Evolutionary conservation across 768 basidiomycete species (phyloP), one percentile per base, ranked within the genome.

Genomic region (Lyophyllum shimeji): DNA sequence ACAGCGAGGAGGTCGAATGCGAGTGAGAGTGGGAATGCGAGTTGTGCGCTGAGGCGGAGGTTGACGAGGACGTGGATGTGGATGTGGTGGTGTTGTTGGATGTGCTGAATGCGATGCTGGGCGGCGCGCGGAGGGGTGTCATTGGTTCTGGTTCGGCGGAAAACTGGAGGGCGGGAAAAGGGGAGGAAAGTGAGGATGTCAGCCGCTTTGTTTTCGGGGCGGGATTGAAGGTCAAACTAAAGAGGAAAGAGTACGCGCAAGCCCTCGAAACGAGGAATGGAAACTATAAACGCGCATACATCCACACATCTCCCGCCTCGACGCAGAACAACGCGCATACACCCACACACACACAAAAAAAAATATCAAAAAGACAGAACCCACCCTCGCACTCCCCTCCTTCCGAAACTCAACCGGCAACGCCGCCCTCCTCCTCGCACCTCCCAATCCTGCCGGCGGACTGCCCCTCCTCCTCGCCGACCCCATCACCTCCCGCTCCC

Each of bases 391-490:
- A 46, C 42, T 31, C 46, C 46, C 56, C 29, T 40, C 57, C 25
- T 24, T 68, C 58, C 75, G 62, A 67, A 79, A 76, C 60, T 82
- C 76, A 60, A 63, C 65, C 1, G 78, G 79, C 55, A 80, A 55
- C 13, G 76, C 75, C 17, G 55, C 67, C 47, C 85, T 74, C 55
- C 70, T 75, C 52, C 72, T 68, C 60, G 62, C 65, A 12, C 67
- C 70, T 60, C 59, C 67, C 20, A 5, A 2, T 6, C 18, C 9
- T 9, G 18, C 27, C 42, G 37, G 31, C 44, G 40, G 67, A 60
- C 71, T 73, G 9, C 82, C 81, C 60, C 82, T 84, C 53, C 77
- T 72, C 56, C 85, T 72, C 24, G 82, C 78, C 2, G 80, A 80
- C 4, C 83, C 81, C 40, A 86, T 81, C 31, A 85, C 83, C 59